These are phyloP conservation scores for Aspergillus sp. DNA, from an alignment of 2,329 filamentous ascomycete species.

Conservation along the genomic window DNA sequence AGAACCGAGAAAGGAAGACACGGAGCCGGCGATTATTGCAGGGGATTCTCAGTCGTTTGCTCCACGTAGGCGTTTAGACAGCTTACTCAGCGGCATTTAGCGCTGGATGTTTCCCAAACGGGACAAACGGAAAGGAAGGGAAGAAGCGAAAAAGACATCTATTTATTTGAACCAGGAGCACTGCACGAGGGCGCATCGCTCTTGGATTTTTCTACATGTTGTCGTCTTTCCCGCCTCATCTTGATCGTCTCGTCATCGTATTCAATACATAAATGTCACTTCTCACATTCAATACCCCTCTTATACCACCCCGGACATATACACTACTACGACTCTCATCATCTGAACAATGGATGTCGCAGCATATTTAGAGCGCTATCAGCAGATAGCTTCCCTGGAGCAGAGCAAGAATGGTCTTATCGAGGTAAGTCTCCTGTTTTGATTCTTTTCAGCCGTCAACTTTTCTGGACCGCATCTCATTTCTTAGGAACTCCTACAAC, in stretches of 20 bases:
- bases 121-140: background rate
- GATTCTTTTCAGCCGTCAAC: background rate
- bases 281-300: background rate
- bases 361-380: slow-evolving; percentile 36
- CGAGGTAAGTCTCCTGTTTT: slow-evolving; percentile 29
- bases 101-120: background rate
- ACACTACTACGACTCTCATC: background rate
- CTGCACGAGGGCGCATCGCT: too few relatives aligned
- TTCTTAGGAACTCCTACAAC: slow-evolving; percentile 39
- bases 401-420: slow-evolving; percentile 42
- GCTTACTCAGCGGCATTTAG: slow-evolving; percentile 12
- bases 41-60: slow-evolving; percentile 9
- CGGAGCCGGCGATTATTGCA: background rate
- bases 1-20: slow-evolving; percentile 3
- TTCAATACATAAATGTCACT: background rate
- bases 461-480: background rate
- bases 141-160: background rate
- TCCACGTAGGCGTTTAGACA: slow-evolving; percentile 19
- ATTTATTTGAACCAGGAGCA: too few relatives aligned
- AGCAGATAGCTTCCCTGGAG: slow-evolving; percentile 37
- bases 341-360: slow-evolving; percentile 20
- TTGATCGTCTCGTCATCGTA: background rate
- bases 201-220: background rate
- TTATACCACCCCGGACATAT: background rate
- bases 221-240: background rate